phyloP scores from a whole-genome alignment of 1,284 basidiomycete genomes.

The Cutaneotrichosporon mucoides region DNA sequence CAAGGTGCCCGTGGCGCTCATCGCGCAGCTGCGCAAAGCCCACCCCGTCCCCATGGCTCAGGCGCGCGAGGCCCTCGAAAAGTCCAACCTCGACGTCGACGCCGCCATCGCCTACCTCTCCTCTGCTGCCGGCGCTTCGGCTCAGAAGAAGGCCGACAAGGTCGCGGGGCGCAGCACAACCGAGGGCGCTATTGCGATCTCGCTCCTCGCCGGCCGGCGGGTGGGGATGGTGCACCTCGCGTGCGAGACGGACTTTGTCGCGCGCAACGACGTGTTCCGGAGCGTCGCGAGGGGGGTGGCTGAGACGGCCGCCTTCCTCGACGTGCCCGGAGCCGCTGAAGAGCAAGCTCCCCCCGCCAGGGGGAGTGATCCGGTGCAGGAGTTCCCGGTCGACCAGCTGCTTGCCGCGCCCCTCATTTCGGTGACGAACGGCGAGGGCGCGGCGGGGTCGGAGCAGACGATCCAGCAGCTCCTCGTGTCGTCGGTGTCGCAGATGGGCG shows the following conservation, averaged over 20 bases:
- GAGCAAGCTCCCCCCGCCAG: neutral
- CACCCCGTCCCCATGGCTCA: conserved; percentile 75
- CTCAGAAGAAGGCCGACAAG: conserved; percentile 61
- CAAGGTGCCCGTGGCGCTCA: conserved; percentile 62
- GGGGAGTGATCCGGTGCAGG: conserved; percentile 24
- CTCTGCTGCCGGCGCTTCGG: conserved; percentile 59
- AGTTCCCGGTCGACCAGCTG: conserved; percentile 56
- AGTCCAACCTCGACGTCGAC: conserved; percentile 68
- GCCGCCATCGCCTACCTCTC: conserved; percentile 80
- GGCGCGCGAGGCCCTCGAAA: conserved; percentile 78
- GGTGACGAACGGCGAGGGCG: conserved; percentile 28
- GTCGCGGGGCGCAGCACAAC: conserved; percentile 66
- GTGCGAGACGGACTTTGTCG: conserved; percentile 97
- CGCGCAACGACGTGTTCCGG: conserved; percentile 76
- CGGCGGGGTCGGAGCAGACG: conserved; percentile 50
- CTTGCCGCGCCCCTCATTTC: conserved; percentile 66
- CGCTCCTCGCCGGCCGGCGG: conserved; percentile 63
- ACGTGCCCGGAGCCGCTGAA: conserved; percentile 47
- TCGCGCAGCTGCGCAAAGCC: conserved; percentile 77
- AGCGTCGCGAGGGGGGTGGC: conserved; percentile 75
- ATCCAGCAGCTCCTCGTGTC: conserved; percentile 73
- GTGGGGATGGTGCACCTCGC: conserved; percentile 88
- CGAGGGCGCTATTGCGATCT: conserved; percentile 74
- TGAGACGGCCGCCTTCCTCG: conserved; percentile 78
- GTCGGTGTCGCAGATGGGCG: conserved; percentile 78